These are phyloP conservation scores for Parvularia atlantis DNA, from an alignment of 78 protist species.

Conservation along the genomic window DNA sequence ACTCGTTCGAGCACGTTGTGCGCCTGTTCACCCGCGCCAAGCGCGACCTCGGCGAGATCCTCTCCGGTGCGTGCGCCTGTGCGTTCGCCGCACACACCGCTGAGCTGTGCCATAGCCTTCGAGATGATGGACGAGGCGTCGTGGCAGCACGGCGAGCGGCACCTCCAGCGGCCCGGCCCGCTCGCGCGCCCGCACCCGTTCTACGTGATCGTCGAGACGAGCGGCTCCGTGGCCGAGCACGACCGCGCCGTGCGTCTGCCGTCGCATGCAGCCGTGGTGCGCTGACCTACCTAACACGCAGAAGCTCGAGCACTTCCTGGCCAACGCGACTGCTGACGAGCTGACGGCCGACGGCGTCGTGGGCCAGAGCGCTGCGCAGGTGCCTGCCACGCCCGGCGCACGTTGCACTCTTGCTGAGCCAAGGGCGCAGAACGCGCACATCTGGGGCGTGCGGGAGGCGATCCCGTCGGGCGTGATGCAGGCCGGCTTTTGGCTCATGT, in stretches of 20 bases:
- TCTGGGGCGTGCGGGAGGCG: conserved; percentile 69
- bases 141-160: conserved; percentile 30
- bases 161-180: conserved; percentile 45
- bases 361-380: too few species aligned
- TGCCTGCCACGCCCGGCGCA: background rate
- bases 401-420: background rate
- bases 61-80: too few species aligned
- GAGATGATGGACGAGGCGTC: conserved; percentile 65
- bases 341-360: too few species aligned
- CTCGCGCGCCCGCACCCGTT: conserved; percentile 32
- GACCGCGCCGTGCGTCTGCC: too few species aligned
- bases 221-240: too few species aligned
- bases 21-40: conserved; percentile 32
- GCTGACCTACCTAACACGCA: too few species aligned
- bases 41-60: conserved; percentile 56
- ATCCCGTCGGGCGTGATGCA: conserved; percentile 52
- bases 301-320: too few species aligned
- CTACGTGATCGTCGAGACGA: conserved; percentile 71
- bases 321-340: too few species aligned
- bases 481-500: conserved; percentile 55
- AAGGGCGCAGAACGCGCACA: background rate
- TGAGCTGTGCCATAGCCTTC: conserved; percentile 29
- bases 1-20: conserved; percentile 28
- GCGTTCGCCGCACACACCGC: background rate
- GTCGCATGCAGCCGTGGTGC: too few species aligned